Evolutionary conservation across 257 asterid species (phyloP).

Genomic region (Jaltomata sinuosa): DNA sequence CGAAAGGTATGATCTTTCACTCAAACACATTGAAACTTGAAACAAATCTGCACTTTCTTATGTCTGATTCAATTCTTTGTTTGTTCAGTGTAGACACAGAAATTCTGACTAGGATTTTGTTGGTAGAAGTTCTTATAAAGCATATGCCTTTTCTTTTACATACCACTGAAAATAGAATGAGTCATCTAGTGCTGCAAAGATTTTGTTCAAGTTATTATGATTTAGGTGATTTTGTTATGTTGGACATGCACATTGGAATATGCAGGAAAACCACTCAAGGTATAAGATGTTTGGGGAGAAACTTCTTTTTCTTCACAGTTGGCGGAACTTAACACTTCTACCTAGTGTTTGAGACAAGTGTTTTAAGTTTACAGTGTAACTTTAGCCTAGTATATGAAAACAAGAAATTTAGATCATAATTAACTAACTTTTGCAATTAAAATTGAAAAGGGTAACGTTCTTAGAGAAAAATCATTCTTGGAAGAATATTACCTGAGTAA

Average conservation of each 20-base stretch:
- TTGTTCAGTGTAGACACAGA: neutral
- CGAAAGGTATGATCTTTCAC: slow-evolving; percentile 1
- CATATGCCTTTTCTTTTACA: neutral
- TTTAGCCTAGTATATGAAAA: neutral
- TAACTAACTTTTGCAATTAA: neutral
- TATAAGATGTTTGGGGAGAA: neutral
- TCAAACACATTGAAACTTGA: neutral
- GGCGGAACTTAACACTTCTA: neutral
- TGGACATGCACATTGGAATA: neutral
- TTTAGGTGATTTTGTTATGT: neutral
- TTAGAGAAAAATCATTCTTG: neutral
- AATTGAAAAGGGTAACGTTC: neutral
- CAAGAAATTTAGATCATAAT: neutral
- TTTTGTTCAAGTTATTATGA: neutral
- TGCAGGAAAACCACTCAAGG: neutral
- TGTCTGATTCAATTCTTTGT: neutral
- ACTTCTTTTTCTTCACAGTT: neutral
- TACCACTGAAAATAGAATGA: neutral
- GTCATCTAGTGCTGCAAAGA: neutral
- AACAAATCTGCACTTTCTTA: neutral
- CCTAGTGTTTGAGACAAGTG: neutral
- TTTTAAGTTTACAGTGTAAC: neutral
- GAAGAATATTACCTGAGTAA: neutral
- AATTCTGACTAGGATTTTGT: neutral
- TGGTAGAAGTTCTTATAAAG: neutral